Evolutionary conservation across 352 stramenopile genomes (phyloP), one percentile per base, ranked within the genome.

Genomic region (Globisporangium abappressorium): DNA sequence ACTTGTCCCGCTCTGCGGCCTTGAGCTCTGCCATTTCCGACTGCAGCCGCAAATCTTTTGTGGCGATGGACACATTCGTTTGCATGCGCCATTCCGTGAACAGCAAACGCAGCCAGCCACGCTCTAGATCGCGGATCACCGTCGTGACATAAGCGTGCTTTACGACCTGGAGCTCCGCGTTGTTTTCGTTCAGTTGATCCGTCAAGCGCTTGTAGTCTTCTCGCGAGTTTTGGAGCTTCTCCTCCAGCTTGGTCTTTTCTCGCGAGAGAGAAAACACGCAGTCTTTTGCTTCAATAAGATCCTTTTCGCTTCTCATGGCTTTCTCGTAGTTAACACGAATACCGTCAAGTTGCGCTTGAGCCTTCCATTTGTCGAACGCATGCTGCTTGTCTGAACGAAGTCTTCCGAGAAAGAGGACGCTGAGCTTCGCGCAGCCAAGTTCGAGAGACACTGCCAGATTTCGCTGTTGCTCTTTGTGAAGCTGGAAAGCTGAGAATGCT

Each of bases 231-330:
- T 81, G 64, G 11, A 90, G 70, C 47, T 89, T 85, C 12, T 91
- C 83, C 62, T 89, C 81, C 4, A 90, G 41, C 54, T 82, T 82
- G 7, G 74, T 80, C 63, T 91, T 91, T 5, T 82, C 80, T 4
- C 79, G 71, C 3, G 85, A 89, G 46, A 93, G 70, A 1, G 78
- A 82, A 58, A 93, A 91, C 2, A 93, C 75, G 34, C 81, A 93
- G 57, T 91, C 85, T 60, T 93, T 93, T 5, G 85, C 83, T 56
- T 91, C 81, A 2, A 58, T 33, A 36, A 91, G 69, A 36, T 74
- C 76, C 0, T 47, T 62, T 43, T 87, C 77, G 2, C 66, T 62
- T 30, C 78, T 54, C 47, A 76, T 70, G 0, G 74, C 59, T 20
- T 57, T 70, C 43, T 79, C 71, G 14, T 73, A 66, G 36, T 74